Base-by-base conservation (phyloP, 495 filamentous ascomycete genomes). In the Endocarpon pusillum region DNA sequence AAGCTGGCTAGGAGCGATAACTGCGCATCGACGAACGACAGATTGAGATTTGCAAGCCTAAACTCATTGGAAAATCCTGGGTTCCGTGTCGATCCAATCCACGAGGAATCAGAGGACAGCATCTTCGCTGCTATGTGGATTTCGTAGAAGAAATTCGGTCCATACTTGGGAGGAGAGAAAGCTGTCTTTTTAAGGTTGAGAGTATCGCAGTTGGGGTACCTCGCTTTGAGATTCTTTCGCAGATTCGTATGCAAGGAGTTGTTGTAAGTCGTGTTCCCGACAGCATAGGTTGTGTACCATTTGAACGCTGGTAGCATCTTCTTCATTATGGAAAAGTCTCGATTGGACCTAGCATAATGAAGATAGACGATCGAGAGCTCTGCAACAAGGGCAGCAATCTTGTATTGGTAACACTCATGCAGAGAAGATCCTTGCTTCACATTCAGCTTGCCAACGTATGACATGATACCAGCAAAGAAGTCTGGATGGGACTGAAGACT, bases 311-410 rank as follows among this genome's bases (percentile, higher is more conserved):
- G 69, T 23, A 83, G 63, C 1, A 96, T 48, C 2, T 72, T 68
- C 27, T 69, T 73, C 12, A 79, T 61, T 38, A 85, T 74, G 1
- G 64, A 56, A 6, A 61, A 58, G 44, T 75, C 67, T n/a, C 71
- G 69, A 32, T 72, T 62, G 48, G 91, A 79, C 22, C 81, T 77
- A 14, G 74, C 61, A 31, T 79, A 72, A 52, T 93, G 86, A 14
- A 93, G 54, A 52, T 87, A 82, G 61, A 96, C 83, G n/a, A 87
- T 76, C 27, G 93, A 71, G 31, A 92, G 75, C 44, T 93, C 81
- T 12, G 81, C 80, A 37, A 89, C 71, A 38, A 79, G 75, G 12
- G 83, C 77, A 4, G 81, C 80, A 39, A 87, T 78, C 31, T 76
- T 66, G 23, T 74, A 73, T 43, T 78, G 65, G 42, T 72, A 54